These are phyloP conservation scores for Lanmaoa rubissima DNA, from an alignment of 768 basidiomycete genomes.

Conservation along the genomic window DNA sequence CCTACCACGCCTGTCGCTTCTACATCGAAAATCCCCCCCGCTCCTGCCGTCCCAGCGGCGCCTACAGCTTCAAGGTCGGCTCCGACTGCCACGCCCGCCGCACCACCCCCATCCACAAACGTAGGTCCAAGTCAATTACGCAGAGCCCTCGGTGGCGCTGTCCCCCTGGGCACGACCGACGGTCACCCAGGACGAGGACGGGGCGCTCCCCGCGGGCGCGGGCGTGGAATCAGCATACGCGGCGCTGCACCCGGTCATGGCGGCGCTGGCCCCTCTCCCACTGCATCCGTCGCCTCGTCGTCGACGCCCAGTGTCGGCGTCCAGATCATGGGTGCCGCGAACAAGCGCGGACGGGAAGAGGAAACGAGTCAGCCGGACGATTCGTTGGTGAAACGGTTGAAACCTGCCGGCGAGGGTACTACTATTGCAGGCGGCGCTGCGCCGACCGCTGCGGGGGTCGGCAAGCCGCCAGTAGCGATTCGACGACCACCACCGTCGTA, in stretches of 20 bases:
- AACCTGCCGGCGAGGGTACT: constrained; percentile 40
- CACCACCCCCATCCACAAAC: constrained; percentile 24
- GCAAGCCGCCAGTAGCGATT: constrained; percentile 35
- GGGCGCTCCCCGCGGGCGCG: constrained; percentile 37
- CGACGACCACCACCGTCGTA: constrained; percentile 31
- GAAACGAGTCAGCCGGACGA: constrained; percentile 43
- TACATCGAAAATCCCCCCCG: constrained; percentile 11
- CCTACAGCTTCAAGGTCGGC: constrained; percentile 13
- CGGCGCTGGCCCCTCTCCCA: constrained; percentile 22
- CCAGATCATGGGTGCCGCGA: constrained; percentile 63
- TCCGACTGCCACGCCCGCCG: constrained; percentile 20
- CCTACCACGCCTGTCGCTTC: constrained; percentile 31
- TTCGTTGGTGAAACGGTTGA: constrained; percentile 65
- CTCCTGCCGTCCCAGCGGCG: constrained; percentile 14
- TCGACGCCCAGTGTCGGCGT: constrained; percentile 37
- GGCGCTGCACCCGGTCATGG: constrained; percentile 29
- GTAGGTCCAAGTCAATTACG: constrained; percentile 26
- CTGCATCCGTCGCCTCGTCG: constrained; percentile 18
- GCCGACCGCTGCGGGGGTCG: constrained; percentile 9
- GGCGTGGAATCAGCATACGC: constrained; percentile 27
- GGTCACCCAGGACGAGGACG: constrained; percentile 28
- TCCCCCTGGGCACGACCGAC: constrained; percentile 24
- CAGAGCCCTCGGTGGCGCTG: constrained; percentile 32
- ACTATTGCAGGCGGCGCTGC: neutral
- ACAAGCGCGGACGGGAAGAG: constrained; percentile 64